Conservation (phyloP, 2,329 filamentous ascomycete species). For the Alternaria dauci region DNA sequence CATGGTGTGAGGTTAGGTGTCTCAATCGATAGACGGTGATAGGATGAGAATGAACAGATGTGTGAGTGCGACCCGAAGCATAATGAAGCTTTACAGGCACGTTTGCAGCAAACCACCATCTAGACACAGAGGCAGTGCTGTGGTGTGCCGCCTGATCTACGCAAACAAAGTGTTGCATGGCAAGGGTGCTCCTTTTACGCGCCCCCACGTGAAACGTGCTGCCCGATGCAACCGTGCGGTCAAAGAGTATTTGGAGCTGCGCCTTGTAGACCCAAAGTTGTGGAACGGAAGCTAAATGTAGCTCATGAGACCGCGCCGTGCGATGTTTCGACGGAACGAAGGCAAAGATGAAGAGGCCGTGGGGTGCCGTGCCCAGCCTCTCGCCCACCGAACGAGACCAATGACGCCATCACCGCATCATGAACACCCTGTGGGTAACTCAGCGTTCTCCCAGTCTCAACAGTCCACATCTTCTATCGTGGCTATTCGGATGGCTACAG, state of each 20-base stretch:
- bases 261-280: not conserved
- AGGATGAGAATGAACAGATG: not conserved
- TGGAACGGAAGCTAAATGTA: not conserved
- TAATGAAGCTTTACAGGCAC: slow-evolving; percentile 2
- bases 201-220: slow-evolving; percentile 13
- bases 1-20: slow-evolving; percentile 20
- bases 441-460: not conserved
- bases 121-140: slow-evolving; percentile 3
- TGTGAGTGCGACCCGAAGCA: not conserved
- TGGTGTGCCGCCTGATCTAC: slow-evolving; percentile 11
- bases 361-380: not conserved
- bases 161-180: slow-evolving; percentile 24
- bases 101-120: slow-evolving; percentile 10
- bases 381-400: not conserved
- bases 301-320: not conserved
- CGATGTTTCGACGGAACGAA: not conserved
- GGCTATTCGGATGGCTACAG: not conserved
- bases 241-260: slow-evolving; percentile 8
- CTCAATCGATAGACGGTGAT: not conserved
- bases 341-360: not conserved
- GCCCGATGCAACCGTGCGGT: slow-evolving; percentile 4
- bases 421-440: not conserved
- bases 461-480: not conserved
- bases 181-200: slow-evolving; percentile 16
- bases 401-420: slow-evolving; percentile 3